Evolutionary conservation across 1,139 yeast genomes (phyloP), one percentile per base, ranked within the genome.

Genomic region (Scheffersomyces stambukii): DNA sequence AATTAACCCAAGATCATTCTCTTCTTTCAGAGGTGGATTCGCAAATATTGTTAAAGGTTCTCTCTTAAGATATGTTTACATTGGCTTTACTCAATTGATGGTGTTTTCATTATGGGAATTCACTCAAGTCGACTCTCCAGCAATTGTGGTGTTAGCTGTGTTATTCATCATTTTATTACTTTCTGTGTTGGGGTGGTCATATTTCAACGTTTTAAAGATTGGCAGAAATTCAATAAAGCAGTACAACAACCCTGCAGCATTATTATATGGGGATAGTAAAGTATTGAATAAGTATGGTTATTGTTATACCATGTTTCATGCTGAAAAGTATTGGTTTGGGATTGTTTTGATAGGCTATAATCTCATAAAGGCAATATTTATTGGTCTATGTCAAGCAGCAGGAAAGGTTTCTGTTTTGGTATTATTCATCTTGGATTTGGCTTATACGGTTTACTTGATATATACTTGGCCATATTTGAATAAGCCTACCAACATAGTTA

Each of bases 221-320:
- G 94, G 86, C 16, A 62, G 52, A 27, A 52, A 50, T 33, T 82
- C 93, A 0, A 57, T 75, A 27, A 42, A 46, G 25, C 51, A 64
- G 29, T 78, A 67, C 48, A 70, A 74, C 29, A 82, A 82, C 47
- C 88, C 94, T 0, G 93, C 93, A 20, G 89, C 89, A 18, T 54
- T 80, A 30, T 60, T 83, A 28, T 83, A 82, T 47, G 91, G 93
- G 41, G 81, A 82, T 43, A 61, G 74, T 26, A 63, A 60, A 24
- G 64, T 82, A 24, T 67, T 82, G 46, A 69, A 76, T 55, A 79
- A 78, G 48, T 82, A 75, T 48, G 93, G 93, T 1, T 82, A 78
- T 54, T 74, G 83, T 45, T 83, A 82, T 54, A 81, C 91, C n/a
- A 81, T 81, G 86, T 81, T 80, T 50, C 72, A 71, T 41, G 91